Conservation (phyloP, 2,329 filamentous ascomycete species). For the Stagonosporopsis vannaccii region DNA sequence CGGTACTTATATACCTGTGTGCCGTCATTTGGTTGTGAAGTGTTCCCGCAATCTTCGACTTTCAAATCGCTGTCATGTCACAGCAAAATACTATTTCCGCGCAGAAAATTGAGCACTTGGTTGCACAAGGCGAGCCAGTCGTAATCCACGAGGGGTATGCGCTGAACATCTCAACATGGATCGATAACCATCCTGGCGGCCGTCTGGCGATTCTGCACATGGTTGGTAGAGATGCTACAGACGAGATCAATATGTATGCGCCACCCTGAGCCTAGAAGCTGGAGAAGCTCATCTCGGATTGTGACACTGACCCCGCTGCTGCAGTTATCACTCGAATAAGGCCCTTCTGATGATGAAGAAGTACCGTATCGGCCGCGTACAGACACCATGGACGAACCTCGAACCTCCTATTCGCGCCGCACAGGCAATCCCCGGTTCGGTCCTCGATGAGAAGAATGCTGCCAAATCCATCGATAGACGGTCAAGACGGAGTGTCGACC, state of each 20-base stretch:
- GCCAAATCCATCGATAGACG: constrained; percentile 8
- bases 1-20: constrained; percentile 12
- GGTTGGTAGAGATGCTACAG: constrained; percentile 66
- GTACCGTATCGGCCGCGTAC: constrained; percentile 66
- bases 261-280: not conserved
- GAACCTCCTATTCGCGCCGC: constrained; percentile 66
- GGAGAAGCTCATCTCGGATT: not conserved
- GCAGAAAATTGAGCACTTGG: constrained; percentile 58
- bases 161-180: constrained; percentile 65
- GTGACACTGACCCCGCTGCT: constrained; percentile 28
- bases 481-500: constrained; percentile 36
- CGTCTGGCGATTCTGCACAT: constrained; percentile 67
- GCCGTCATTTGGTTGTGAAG: not conserved
- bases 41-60: not conserved
- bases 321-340: constrained; percentile 64
- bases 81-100: constrained; percentile 50
- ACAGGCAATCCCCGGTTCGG: constrained; percentile 44
- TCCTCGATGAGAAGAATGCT: constrained; percentile 22
- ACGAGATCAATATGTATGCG: constrained; percentile 65
- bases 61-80: constrained; percentile 24
- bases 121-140: constrained; percentile 63
- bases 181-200: constrained; percentile 66
- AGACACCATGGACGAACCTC: constrained; percentile 64
- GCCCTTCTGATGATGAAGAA: constrained; percentile 65
- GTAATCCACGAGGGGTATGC: constrained; percentile 64